Conservation (phyloP, 139 green algal genomes). For the Micractinium sp. region DNA sequence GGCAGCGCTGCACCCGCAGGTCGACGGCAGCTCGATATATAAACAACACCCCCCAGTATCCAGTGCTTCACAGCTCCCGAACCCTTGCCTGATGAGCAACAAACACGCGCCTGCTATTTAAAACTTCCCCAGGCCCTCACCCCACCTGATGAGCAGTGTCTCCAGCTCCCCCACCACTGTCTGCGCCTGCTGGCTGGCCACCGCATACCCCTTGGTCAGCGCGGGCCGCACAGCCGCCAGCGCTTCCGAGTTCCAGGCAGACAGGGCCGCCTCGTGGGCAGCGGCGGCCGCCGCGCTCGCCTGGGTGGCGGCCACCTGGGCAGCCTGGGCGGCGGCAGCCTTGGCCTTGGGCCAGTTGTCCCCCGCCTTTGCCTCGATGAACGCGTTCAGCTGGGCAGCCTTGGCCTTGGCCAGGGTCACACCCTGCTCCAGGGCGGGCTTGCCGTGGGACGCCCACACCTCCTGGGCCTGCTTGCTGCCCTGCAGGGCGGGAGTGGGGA, state of each 20-base stretch:
- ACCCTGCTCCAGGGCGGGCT: constrained; percentile 3
- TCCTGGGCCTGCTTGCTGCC: neutral
- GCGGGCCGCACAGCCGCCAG: constrained; percentile 12
- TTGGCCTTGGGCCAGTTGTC: constrained; percentile 21
- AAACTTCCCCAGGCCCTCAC: neutral
- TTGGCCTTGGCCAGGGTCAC: neutral
- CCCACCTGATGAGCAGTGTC: constrained; percentile 25
- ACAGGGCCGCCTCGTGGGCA: neutral
- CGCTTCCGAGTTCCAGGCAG: constrained; percentile 9
- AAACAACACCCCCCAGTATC: neutral
- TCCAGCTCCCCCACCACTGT: constrained; percentile 25
- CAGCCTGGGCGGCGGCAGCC: neutral
- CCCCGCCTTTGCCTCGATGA: constrained; percentile 3
- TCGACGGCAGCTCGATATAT: neutral
- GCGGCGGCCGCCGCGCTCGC: neutral
- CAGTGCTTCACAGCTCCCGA: neutral
- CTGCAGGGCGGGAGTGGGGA: neutral
- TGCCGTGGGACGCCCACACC: neutral
- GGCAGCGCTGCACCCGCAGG: neutral
- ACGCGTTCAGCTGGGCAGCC: constrained; percentile 1
- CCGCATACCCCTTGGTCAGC: neutral
- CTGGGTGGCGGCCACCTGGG: neutral
- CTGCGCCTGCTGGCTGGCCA: neutral
- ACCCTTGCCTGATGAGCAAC: neutral
- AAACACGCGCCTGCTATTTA: neutral